Base-by-base conservation (phyloP, 768 basidiomycete genomes). In the Psilocybe tampanensis region DNA sequence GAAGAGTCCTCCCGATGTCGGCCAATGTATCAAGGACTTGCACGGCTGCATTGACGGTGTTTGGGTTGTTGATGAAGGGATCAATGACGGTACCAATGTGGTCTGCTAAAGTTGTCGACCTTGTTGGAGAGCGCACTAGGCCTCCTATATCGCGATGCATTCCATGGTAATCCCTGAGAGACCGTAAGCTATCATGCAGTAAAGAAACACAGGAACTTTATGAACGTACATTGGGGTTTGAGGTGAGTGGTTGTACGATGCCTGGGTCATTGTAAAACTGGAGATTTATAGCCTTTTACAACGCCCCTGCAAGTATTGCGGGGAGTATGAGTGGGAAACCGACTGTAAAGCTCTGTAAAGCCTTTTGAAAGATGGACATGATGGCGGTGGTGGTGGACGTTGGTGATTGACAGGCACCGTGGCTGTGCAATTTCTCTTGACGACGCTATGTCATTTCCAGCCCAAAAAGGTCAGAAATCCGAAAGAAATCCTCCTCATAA, bases 1-100 rank as follows among this genome's bases (percentile, higher is more conserved):
- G 76, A 8, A 77, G 39, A 2, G 69, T 68, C 52, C 66, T 70
- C 9, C 74, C 75, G 18, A 76, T 49, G 59, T 76, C 75, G 33
- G 75, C 67, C 36, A 77, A 63, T 17, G 61, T 56, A 33, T 62
- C 65, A 11, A 73, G 58, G 11, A 76, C 64, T 49, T 72, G 68
- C 39, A 73, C 54, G 7, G 76, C 76, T 39, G 36, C n/a, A 19
- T 61, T 62, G 18, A 66, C 45, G 33, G 75, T 49, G 43, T 57
- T 52, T 5, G 67, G 62, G 32, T 61, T 63, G 24, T 59, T 56
- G 19, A 59, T 60, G 3, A 67, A n/a, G 1, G 64, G 62, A 52
- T 66, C 58, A 15, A 66, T 60, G 13, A 64, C 48, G 17, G 34
- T 63, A 55, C 52, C 59, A 26, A 58, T 62, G 2, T 55, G 32